Conservation (phyloP, 2,329 filamentous ascomycete genomes). For the Pestalotiopsis sp. region DNA sequence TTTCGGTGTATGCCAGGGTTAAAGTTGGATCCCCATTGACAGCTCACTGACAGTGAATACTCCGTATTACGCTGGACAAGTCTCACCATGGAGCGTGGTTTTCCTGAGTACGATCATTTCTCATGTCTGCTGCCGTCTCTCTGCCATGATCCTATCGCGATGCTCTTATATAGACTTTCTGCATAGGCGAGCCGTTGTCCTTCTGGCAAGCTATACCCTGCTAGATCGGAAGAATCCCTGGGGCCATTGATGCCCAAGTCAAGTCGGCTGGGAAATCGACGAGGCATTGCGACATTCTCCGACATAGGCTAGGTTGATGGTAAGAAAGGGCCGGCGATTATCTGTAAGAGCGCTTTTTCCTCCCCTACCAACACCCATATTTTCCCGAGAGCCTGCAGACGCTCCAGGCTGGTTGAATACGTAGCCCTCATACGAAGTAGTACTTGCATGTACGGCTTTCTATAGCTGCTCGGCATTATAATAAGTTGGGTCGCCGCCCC, state of each 20-base stretch:
- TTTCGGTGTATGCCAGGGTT: constrained; percentile 26
- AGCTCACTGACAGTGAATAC: constrained; percentile 22
- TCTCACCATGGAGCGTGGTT: not conserved
- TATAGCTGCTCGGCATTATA: constrained; percentile 20
- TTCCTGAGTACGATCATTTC: constrained; percentile 24
- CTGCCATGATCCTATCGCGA: constrained; percentile 11
- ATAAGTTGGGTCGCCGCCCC: constrained; percentile 27
- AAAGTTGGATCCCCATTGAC: constrained; percentile 23
- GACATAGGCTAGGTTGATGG: constrained; percentile 31
- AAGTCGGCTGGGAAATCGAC: constrained; percentile 31
- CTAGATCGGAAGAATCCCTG: constrained; percentile 32
- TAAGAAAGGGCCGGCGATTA: constrained; percentile 16
- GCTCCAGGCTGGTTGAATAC: not conserved
- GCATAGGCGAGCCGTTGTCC: constrained; percentile 26
- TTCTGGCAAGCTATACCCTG: constrained; percentile 24
- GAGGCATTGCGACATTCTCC: constrained; percentile 33
- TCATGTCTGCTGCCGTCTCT: constrained; percentile 9
- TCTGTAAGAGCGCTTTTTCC: not conserved
- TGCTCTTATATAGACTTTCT: constrained; percentile 29
- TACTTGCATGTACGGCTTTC: constrained; percentile 5
- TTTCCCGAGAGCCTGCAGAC: constrained; percentile 12
- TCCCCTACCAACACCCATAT: constrained; percentile 3
- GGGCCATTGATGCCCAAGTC: constrained; percentile 47
- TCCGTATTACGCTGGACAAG: not conserved
- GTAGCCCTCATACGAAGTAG: not conserved